Evolutionary conservation across 768 basidiomycete genomes (phyloP), one percentile per base, ranked within the genome.

Genomic region (Boletus vermiculosoides): DNA sequence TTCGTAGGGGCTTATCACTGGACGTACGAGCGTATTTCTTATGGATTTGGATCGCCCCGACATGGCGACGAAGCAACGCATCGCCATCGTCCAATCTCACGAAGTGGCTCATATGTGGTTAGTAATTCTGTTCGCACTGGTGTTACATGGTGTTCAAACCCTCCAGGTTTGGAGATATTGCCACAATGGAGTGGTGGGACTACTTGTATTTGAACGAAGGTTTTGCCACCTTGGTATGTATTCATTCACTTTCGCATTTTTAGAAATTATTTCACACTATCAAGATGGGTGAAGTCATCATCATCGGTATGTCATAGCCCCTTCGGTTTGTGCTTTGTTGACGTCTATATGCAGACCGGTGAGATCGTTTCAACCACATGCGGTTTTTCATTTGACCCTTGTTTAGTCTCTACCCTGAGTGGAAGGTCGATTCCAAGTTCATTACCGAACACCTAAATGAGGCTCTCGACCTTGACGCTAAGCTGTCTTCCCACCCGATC

Each of bases 131-230:
- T 55, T 49, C 7, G 23, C 13, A 12, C 8, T 48, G 3, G 12
- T 20, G 20, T 37, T 37, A 34, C 7, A 36, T 33, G 23, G 30
- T 45, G n/a, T 18, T 52, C 30, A 60, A 78, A 22, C 45, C 20
- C 20, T 62, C 41, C 15, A 63, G 91, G 92, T 96, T 95, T 63
- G 94, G 94, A 25, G 87, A 96, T 68, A 89, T 97, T 64, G 88
- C 91, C 7, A 96, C 93, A 0, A 94, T 95, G 93, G 83, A 84
- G 65, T 93, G 92, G 91, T 94, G 91, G 90, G 84, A 90, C 59
- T 86, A 90, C 70, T 78, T 92, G 47, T 90, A 90, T 71, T 73
- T 91, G 55, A 91, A 90, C 60, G 89, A 91, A 85, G 88, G 92
- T n/a, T 92, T 94, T 70, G 90, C 92, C 5, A 92, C 91, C 4